Base-by-base conservation (phyloP, 2,329 filamentous ascomycete genomes). In the Epichloe hybrida region DNA sequence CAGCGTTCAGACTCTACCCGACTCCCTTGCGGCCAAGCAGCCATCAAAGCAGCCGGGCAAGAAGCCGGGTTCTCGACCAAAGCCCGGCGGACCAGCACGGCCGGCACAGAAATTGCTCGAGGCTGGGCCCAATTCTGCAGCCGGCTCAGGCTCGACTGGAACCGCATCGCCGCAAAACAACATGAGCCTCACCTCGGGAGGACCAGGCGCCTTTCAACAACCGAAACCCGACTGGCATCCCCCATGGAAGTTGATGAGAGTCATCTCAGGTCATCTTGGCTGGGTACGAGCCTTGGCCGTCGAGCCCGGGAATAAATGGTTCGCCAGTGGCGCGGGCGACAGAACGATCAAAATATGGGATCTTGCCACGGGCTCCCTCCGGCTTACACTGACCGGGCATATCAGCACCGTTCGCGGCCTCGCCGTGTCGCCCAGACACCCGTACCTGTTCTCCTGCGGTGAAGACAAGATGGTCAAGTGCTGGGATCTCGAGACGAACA, bases 391-490 rank as follows among this genome's bases (percentile, higher is more conserved):
- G 54, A 97, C 91, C 2, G 91, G 91, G 37, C 91, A 96, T 68
- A 96, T 95, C 61, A 94, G 88, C 46, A 94, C 88, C 4, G 90
- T 96, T 1, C 83, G 90, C 49, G 93, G 93, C 2, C 76, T 98
- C 46, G 93, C 91, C 0, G 88, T 98, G 7, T 95, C 88, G 20
- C 87, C 90, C 15, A 76, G 93, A 45, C 93, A 98, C 69, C 94
- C 93, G 0, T 98, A 98, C 64, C 77, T 98, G 9, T 98, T 98
- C 69, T 95, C 89, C 11, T 98, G 93, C 62, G 94, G 88, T 52
- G 93, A 98, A 69, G 93, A 98, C 67, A 98, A 98, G 73, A 96
- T 96, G 90, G 93, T 98, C 55, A 98, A 98, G 70, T 98, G 93
- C 71, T 98, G 93, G 93, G 93, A 98, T 71, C 72, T 98, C 57